Conservation (phyloP, 148 eudicot genomes). For the Diospyros kaki region DNA sequence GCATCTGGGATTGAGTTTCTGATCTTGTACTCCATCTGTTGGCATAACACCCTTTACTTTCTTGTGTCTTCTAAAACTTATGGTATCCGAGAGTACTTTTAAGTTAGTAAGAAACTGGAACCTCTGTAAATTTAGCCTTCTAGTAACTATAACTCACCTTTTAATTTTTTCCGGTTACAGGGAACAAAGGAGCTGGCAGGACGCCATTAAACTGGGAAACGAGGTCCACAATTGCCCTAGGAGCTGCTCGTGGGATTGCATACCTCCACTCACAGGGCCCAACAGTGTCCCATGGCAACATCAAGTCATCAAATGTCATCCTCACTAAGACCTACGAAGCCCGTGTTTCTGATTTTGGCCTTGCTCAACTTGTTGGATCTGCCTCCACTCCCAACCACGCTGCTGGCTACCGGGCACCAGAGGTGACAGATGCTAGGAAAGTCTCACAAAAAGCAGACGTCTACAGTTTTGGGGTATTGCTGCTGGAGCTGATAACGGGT, state of each 20-base stretch:
- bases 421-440: conserved; percentile 63
- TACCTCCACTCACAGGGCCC: conserved; percentile 41
- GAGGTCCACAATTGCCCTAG: conserved; percentile 47
- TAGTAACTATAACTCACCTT: background rate
- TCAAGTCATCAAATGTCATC: conserved; percentile 62
- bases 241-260: conserved; percentile 49
- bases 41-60: too few species aligned
- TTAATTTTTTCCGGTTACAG: background rate
- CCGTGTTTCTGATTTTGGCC: conserved; percentile 54
- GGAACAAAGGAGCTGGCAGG: conserved; percentile 11
- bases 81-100: too few species aligned
- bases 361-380: conserved; percentile 30
- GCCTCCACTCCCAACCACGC: conserved; percentile 42
- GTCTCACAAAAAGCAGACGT: conserved; percentile 60
- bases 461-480: conserved; percentile 71
- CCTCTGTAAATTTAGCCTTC: background rate
- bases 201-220: conserved; percentile 52
- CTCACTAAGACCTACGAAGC: conserved; percentile 42
- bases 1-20: too few species aligned
- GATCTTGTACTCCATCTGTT: too few species aligned
- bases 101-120: background rate
- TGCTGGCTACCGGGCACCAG: conserved; percentile 87
- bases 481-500: conserved; percentile 79
- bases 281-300: conserved; percentile 59
- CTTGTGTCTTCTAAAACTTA: too few species aligned